Evolutionary conservation across 2,329 filamentous ascomycete genomes (phyloP).

Genomic region (Neopestalotiopsis clavispora): DNA sequence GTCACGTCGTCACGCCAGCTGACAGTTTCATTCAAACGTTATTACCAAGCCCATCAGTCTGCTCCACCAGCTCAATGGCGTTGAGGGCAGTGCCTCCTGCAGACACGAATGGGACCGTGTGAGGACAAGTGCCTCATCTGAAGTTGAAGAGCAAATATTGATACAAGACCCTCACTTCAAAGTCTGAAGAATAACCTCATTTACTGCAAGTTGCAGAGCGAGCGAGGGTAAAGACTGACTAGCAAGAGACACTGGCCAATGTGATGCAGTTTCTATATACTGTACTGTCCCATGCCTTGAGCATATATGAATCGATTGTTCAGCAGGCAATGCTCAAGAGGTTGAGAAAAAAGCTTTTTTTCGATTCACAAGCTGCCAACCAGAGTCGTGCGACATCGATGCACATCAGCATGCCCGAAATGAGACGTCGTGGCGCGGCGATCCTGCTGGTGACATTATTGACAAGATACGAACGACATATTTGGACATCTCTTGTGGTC

Average conservation of each 20-base stretch:
- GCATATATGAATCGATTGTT: no score
- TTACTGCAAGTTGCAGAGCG: no score
- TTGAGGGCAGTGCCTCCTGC: background rate
- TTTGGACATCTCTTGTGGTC: no score
- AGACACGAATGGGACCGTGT: background rate
- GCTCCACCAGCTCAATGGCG: background rate
- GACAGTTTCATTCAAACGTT: slow-evolving; percentile 1
- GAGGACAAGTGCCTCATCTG: background rate
- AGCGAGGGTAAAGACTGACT: no score
- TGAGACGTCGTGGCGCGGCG: slow-evolving; percentile 1
- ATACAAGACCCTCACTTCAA: background rate
- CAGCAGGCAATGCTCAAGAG: background rate
- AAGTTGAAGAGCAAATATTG: background rate
- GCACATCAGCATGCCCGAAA: background rate
- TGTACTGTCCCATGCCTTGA: no score
- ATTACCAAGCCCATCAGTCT: background rate
- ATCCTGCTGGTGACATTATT: background rate
- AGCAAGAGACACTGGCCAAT: no score
- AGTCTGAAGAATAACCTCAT: background rate
- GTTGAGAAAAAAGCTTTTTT: background rate
- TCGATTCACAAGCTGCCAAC: background rate
- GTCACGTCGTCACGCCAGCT: background rate
- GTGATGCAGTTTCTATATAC: no score
- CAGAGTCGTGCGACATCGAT: background rate
- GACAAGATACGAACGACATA: slow-evolving; percentile 2